Evolutionary conservation across 73 alveolate genomes (phyloP), one percentile per base, ranked within the genome.

Genomic region (Paramecium pentaurelia): DNA sequence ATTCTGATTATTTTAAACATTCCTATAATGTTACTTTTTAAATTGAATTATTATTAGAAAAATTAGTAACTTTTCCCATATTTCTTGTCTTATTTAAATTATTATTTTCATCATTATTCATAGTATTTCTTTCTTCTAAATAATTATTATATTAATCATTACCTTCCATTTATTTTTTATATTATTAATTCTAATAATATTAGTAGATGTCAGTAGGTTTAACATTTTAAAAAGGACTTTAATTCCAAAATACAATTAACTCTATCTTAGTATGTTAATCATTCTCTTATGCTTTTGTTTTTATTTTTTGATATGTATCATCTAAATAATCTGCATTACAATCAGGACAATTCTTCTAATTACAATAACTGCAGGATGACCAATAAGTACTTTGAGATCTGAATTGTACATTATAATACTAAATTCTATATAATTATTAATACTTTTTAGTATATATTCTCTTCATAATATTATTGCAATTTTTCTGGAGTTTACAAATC

Each of bases 1-100:
- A 64, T 32, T 92, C 93, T 8, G 68, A 51, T 11, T 88, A 28
- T 32, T 75, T 73, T 34, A 58, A 36, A 47, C 94, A 89, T 64
- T 64, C 84, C 20, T 64, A 64, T 3, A 64, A 30, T 28, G 84
- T 3, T 3, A 34, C 84, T 3, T 64, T 64, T 7, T 16, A 6
- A 3, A 0, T 54, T 54, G 36, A 1, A 54, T n/a, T 64, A 64
- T 64, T 28, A 22, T 12, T 64, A 28, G 27, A 64, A 28, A 1
- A 34, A 8, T 32, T 64, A 64, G 28, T 54, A 49, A 10, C 0
- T 54, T 54, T 54, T 6, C 4, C 3, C 14, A 18, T 64, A 20
- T 64, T 12, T 28, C 28, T 64, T 11, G 51, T 8, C 7, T 64
- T 64, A 32, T 28, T 64, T 20, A 12, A 3, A 27, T 28, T 34